Evolutionary conservation across 2,329 filamentous ascomycete genomes (phyloP).

Genomic region (Lasiodiplodia sp.): DNA sequence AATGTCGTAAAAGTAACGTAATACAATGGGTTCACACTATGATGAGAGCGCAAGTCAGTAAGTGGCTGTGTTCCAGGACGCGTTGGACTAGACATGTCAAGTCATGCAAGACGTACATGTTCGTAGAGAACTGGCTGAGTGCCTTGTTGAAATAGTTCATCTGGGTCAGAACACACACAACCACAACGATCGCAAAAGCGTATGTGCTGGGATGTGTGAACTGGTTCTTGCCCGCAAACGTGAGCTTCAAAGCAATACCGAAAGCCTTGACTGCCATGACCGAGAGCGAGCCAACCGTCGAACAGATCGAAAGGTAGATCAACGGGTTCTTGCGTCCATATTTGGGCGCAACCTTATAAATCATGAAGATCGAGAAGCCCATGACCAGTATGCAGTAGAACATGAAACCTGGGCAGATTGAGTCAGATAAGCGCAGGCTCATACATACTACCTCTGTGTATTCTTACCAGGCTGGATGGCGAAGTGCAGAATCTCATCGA

Average conservation of each 20-base stretch:
- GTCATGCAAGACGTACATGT: conserved; percentile 75
- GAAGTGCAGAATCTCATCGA: conserved; percentile 90
- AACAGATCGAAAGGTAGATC: conserved; percentile 97
- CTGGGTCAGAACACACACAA: conserved; percentile 94
- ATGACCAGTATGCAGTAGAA: conserved; percentile 82
- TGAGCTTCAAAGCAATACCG: conserved; percentile 95
- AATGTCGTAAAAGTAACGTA: conserved; percentile 98
- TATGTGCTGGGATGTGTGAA: conserved; percentile 96
- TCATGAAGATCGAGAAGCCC: conserved; percentile 90
- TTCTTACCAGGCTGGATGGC: conserved; percentile 84
- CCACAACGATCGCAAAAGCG: conserved; percentile 92
- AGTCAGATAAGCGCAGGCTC: neutral
- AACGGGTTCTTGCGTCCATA: conserved; percentile 96
- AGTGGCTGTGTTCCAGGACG: neutral
- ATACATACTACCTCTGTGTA: neutral
- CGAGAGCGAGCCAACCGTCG: conserved; percentile 93
- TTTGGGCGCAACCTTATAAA: conserved; percentile 88
- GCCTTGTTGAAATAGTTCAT: conserved; percentile 99
- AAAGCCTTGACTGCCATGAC: conserved; percentile 99
- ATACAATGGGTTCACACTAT: conserved; percentile 91
- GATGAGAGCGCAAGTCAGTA: conserved; percentile 13
- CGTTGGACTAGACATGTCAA: neutral
- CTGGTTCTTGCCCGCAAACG: conserved; percentile 91
- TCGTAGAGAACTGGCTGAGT: conserved; percentile 93
- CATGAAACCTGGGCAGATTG: conserved; percentile 74